Evolutionary conservation across 2,329 filamentous ascomycete genomes (phyloP), one percentile per base, ranked within the genome.

Genomic region (Pseudogymnoascus sp.): DNA sequence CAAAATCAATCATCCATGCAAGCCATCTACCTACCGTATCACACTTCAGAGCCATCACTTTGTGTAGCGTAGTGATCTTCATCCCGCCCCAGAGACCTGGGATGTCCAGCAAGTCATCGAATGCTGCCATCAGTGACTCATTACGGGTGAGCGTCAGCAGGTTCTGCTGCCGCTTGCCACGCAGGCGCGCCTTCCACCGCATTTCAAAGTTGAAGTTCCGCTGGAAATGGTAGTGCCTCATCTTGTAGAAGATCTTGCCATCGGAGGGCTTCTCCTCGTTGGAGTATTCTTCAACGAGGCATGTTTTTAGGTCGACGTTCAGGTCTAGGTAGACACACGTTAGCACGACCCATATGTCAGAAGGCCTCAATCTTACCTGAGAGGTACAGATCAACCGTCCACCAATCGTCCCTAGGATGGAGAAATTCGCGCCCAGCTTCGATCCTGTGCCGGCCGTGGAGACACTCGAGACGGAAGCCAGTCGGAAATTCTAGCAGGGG

Each of bases 241-340:
- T 70, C 67, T 74, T 73, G n/a, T 68, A 67, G 66, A 73, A 75
- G 21, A 75, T 68, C 64, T 73, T 67, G 28, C 71, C 68, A 66
- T 73, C 66, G 43, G 57, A 70, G 19, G 69, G 68, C 11, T 64
- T 64, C 57, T 70, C 68, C 64, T 74, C 64, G 39, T 73, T 73
- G 5, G 68, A 61, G 65, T 74, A 74, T 69, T 73, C 72, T 57
- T 75, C 68, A 28, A 69, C 65, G 14, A 74, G 67, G 10, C 68
- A 34, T 23, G 61, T 69, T 48, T 65, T 65, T 36, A 75, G 68
- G 60, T 71, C 66, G 31, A 41, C 48, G 54, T 68, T 68, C 11
- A 71, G 67, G 67, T 73, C 71, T 74, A 62, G 63, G 34, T 37
- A 37, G 36, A 10, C 39, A 43, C 39, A 43, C 4, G 39, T 43